Conservation (phyloP, 176 grass and related monocot genomes). For the Olyra latifolia region DNA sequence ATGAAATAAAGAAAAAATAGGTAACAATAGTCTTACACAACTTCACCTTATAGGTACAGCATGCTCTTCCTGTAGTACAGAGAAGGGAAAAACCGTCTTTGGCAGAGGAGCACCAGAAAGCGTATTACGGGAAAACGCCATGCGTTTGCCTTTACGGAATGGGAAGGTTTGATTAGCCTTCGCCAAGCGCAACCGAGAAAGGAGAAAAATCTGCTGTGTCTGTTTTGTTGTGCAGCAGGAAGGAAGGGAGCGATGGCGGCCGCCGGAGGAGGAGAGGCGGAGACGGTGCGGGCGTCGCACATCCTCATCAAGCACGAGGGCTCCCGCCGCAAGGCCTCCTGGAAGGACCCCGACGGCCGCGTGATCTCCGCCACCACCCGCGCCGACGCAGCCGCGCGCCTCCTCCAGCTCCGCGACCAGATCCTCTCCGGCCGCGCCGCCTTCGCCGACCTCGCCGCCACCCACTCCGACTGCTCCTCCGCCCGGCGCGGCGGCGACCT, state of each 20-base stretch:
- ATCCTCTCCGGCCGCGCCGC: slow-evolving; percentile 47
- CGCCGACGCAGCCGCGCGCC: slow-evolving; percentile 45
- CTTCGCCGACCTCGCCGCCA: slow-evolving; percentile 63
- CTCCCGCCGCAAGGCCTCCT: slow-evolving; percentile 73
- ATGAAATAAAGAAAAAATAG: too few relatives aligned
- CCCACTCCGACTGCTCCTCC: slow-evolving; percentile 76
- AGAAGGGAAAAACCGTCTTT: too few relatives aligned
- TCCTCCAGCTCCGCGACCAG: slow-evolving; percentile 47
- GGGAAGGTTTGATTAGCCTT: too few relatives aligned
- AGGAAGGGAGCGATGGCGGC: slow-evolving; percentile 4
- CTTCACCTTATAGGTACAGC: too few relatives aligned
- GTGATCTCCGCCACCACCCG: slow-evolving; percentile 54
- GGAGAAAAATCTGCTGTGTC: too few relatives aligned
- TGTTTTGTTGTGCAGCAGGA: not conserved
- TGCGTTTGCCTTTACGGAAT: too few relatives aligned
- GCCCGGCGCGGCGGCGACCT: slow-evolving; percentile 70
- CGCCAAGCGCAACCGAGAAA: too few relatives aligned
- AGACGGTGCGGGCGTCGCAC: slow-evolving; percentile 72
- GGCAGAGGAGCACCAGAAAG: too few relatives aligned
- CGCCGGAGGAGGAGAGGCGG: not conserved
- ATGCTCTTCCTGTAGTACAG: too few relatives aligned
- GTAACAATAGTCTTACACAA: too few relatives aligned
- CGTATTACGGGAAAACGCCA: too few relatives aligned
- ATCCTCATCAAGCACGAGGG: slow-evolving; percentile 87
- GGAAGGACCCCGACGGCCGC: slow-evolving; percentile 73